A percentile compares a stretch with the other conserved stretches of the same genome.
These are phyloP conservation scores for Cordyceps tenuipes DNA, from an alignment of 2,329 filamentous ascomycete genomes.

Conservation along the genomic window DNA sequence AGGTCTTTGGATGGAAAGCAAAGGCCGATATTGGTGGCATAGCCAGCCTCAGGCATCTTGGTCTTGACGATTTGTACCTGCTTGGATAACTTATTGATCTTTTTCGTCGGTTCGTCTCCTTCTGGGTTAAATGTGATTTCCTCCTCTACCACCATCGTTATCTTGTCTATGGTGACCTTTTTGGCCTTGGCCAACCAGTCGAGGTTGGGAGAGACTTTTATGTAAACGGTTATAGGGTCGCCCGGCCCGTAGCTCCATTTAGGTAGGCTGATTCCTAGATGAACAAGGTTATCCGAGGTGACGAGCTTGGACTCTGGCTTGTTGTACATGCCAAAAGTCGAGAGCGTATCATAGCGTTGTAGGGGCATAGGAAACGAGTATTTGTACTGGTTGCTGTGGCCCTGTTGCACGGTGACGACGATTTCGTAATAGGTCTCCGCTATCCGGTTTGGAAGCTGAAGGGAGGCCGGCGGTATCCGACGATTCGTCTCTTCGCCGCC, in stretches of 20 bases:
- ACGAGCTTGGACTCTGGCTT: constrained; percentile 81
- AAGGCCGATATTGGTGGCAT: constrained; percentile 84
- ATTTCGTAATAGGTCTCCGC: constrained; percentile 96
- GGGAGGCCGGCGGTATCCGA: constrained; percentile 82
- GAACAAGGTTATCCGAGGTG: constrained; percentile 84
- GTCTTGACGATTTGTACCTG: constrained; percentile 73
- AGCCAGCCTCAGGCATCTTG: constrained; percentile 83
- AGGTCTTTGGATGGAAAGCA: constrained; percentile 87
- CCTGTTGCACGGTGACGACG: constrained; percentile 91
- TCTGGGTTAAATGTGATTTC: constrained; percentile 99
- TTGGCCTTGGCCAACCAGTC: constrained; percentile 88
- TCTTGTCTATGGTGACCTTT: constrained; percentile 87
- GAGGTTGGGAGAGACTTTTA: constrained; percentile 85
- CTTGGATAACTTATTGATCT: constrained; percentile 78
- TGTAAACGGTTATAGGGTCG: constrained; percentile 92
- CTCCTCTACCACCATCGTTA: constrained; percentile 89
- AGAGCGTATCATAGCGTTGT: constrained; percentile 89
- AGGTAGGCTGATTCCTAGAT: constrained; percentile 82
- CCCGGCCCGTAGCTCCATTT: constrained; percentile 94
- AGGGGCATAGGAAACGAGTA: constrained; percentile 87
- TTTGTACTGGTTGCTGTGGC: constrained; percentile 77
- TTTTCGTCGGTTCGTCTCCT: constrained; percentile 87
- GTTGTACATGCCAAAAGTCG: constrained; percentile 99
- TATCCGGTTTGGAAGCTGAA: constrained; percentile 86
- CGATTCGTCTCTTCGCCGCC: constrained; percentile 84